Evolutionary conservation across 2,329 filamentous ascomycete species (phyloP), one percentile per base, ranked within the genome.

Genomic region (Chaetomiaceae sp.): DNA sequence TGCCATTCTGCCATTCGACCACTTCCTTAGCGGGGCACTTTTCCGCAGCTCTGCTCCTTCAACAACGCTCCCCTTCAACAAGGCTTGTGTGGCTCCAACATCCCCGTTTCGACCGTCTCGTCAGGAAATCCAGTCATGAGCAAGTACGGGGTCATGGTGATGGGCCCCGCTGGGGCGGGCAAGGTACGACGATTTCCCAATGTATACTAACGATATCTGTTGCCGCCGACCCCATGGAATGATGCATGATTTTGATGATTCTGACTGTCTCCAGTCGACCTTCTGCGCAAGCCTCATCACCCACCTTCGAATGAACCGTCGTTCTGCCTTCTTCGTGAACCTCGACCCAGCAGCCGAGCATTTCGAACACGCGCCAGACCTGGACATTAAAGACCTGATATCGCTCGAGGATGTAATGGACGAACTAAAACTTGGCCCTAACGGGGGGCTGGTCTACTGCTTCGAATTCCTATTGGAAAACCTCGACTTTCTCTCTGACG

Each of bases 301-400:
- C 56, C 90, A 97, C 66, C 85, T 97, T 23, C 85, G 89, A 64
- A 87, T 90, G 67, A 91, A 89, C 71, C 88, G 89, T 51, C 88
- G 91, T n/a, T 95, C 90, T 45, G 89, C 88, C 71, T 96, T 95
- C 79, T 99, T 97, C 73, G 87, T 99, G 68, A 99, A 99, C 73
- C 89, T 99, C 65, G 94, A 99, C 70, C 94, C 94, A 6, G 94
- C 94, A 52, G 94, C 94, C 67, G 91, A 96, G 72, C 80, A 85
- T 44, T 97, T 99, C 71, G 85, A 86, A 65, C 95, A 96, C 73
- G 79, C 89, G 62, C 94, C 91, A 20, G 91, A 96, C 69, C 83
- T 96, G 65, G 91, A 96, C 71, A 96, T 96, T 77, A 92, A 90
- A 70, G 90, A 96, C 64, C 81, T 96, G 58, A 95, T 96, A 71